phyloP scores from a whole-genome alignment of 345 rosid genomes.

The Eucalyptus regnans region DNA sequence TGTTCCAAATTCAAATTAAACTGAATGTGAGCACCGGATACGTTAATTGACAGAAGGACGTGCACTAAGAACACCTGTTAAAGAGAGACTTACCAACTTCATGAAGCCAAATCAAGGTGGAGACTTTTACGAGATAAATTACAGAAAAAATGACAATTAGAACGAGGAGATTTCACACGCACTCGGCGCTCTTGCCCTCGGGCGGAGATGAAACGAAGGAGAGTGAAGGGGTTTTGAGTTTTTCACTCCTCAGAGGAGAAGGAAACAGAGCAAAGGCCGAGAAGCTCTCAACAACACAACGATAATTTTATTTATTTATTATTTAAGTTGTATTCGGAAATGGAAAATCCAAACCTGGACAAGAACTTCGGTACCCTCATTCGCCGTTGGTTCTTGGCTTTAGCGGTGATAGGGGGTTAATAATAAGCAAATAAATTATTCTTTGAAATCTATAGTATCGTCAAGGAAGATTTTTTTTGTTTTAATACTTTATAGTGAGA shows the following conservation, averaged over 20 bases:
- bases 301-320: background rate
- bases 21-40: background rate
- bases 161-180: background rate
- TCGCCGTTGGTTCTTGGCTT: background rate
- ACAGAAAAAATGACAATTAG: background rate
- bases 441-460: background rate
- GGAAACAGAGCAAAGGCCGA: background rate
- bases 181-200: background rate
- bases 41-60: background rate
- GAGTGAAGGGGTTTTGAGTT: background rate
- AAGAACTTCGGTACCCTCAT: background rate
- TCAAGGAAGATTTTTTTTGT: background rate
- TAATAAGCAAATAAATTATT: background rate
- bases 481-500: background rate
- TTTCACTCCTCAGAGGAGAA: background rate
- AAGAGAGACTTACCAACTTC: slow-evolving; percentile 44
- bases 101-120: slow-evolving; percentile 10
- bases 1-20: background rate
- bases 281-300: background rate
- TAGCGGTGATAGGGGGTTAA: background rate
- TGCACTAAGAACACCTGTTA: background rate
- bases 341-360: background rate
- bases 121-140: background rate
- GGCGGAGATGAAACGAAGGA: background rate
- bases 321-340: background rate